phyloP scores from a whole-genome alignment of 2,329 filamentous ascomycete species.

The Coniella lustricola region DNA sequence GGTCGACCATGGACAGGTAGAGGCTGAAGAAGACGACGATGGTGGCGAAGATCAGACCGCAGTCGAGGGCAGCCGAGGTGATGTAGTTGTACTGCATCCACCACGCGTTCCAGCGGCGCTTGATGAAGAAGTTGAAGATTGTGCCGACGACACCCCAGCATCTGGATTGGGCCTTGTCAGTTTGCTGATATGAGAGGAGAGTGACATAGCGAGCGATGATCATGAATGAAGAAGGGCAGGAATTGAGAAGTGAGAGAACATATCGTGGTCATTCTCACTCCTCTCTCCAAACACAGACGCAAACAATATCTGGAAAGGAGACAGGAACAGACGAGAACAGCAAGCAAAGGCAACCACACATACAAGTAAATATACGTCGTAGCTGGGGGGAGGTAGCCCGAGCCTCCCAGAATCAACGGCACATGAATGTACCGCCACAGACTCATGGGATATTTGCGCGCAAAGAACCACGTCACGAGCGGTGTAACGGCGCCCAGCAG shows the following conservation, averaged over 20 bases:
- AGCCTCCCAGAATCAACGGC: conserved; percentile 62
- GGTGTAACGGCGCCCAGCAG: conserved; percentile 58
- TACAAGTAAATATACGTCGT: conserved; percentile 61
- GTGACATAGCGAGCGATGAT: too few species aligned
- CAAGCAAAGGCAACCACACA: conserved; percentile 1
- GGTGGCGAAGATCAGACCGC: conserved; percentile 58
- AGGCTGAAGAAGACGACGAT: conserved; percentile 65
- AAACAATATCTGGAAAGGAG: too few species aligned
- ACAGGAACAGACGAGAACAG: too few species aligned
- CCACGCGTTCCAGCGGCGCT: conserved; percentile 60
- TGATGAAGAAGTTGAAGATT: conserved; percentile 62
- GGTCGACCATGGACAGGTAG: conserved; percentile 47
- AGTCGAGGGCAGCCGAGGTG: conserved; percentile 63
- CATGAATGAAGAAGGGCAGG: neutral
- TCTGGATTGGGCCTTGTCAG: conserved; percentile 6
- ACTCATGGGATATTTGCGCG: conserved; percentile 54
- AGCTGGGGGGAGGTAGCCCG: conserved; percentile 58
- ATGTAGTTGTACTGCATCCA: conserved; percentile 76
- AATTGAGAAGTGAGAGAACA: neutral
- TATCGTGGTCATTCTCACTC: too few species aligned
- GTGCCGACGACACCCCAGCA: conserved; percentile 63
- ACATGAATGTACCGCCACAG: conserved; percentile 59
- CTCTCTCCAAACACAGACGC: too few species aligned
- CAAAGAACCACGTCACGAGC: conserved; percentile 55
- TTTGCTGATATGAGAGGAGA: too few species aligned